Evolutionary conservation across 306 rosid species (phyloP).

Genomic region (Rosa rugosa): DNA sequence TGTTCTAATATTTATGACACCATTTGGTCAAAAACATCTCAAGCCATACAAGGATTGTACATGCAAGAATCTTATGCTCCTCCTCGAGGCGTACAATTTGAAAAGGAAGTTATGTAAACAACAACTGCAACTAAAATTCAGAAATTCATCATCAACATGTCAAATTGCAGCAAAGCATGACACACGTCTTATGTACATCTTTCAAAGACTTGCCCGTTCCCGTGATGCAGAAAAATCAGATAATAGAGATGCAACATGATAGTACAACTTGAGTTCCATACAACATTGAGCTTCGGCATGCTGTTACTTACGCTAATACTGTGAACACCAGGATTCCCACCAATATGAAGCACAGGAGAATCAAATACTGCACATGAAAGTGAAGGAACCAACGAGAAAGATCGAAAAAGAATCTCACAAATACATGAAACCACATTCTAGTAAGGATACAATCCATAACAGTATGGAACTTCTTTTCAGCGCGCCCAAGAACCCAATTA

Average conservation of each 20-base stretch:
- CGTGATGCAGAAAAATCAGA: neutral
- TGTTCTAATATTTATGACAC: neutral
- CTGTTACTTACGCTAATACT: slow-evolving; percentile 79
- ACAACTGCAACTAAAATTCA: neutral
- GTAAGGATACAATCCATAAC: slow-evolving; percentile 88
- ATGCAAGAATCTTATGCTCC: neutral
- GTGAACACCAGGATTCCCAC: slow-evolving; percentile 87
- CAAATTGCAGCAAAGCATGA: neutral
- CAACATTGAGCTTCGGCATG: neutral
- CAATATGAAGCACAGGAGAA: slow-evolving; percentile 67
- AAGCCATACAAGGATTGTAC: neutral
- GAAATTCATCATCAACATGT: neutral
- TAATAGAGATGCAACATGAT: neutral
- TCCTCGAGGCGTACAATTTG: neutral
- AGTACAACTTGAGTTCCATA: neutral
- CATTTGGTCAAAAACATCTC: neutral
- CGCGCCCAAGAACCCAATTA: slow-evolving; percentile 89
- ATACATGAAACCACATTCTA: neutral
- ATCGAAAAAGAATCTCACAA: neutral
- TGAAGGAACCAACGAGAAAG: slow-evolving; percentile 46
- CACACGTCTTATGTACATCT: neutral
- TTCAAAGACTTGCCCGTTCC: neutral
- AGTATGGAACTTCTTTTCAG: slow-evolving; percentile 65
- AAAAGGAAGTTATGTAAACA: neutral
- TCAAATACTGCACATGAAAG: slow-evolving; percentile 68